These are phyloP conservation scores for Aspergillus sp. DNA, from an alignment of 2,329 filamentous ascomycete species.

Conservation along the genomic window DNA sequence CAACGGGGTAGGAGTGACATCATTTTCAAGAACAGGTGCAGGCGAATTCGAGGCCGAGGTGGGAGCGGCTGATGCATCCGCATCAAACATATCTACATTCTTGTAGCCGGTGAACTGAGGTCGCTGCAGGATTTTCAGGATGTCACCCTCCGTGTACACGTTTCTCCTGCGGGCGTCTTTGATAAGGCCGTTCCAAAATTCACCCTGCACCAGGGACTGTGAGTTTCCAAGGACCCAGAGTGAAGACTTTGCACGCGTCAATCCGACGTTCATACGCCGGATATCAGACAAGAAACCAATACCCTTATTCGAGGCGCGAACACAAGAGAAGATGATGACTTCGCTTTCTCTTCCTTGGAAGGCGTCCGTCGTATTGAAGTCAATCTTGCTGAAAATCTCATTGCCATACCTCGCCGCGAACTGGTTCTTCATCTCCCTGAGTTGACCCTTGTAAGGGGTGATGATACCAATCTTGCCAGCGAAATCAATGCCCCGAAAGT, in stretches of 20 bases:
- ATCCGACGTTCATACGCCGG: conserved; percentile 97
- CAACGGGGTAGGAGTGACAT: conserved; percentile 15
- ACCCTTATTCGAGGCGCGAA: conserved; percentile 84
- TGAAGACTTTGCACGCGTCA: conserved; percentile 94
- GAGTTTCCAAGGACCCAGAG: conserved; percentile 96
- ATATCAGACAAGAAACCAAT: conserved; percentile 99
- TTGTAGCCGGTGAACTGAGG: conserved; percentile 49
- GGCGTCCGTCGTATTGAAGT: conserved; percentile 98
- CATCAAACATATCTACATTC: conserved; percentile 44
- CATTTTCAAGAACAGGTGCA: conserved; percentile 23
- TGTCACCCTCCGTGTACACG: conserved; percentile 70
- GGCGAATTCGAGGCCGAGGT: conserved; percentile 17
- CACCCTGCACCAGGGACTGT: conserved; percentile 75
- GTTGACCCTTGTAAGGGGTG: conserved; percentile 93
- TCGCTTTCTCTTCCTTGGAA: conserved; percentile 97
- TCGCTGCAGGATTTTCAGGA: conserved; percentile 53
- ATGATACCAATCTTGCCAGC: conserved; percentile 91
- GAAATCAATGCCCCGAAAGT: conserved; percentile 68
- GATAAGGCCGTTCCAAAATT: conserved; percentile 87
- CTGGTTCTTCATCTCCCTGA: conserved; percentile 71
- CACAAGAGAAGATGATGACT: conserved; percentile 98
- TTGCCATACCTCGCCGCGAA: conserved; percentile 74
- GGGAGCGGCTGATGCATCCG: conserved; percentile 13
- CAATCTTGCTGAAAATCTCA: conserved; percentile 71
- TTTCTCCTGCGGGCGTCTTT: conserved; percentile 73